phyloP scores from a whole-genome alignment of 2,329 filamentous ascomycete genomes.

The Aspergillus sp. region DNA sequence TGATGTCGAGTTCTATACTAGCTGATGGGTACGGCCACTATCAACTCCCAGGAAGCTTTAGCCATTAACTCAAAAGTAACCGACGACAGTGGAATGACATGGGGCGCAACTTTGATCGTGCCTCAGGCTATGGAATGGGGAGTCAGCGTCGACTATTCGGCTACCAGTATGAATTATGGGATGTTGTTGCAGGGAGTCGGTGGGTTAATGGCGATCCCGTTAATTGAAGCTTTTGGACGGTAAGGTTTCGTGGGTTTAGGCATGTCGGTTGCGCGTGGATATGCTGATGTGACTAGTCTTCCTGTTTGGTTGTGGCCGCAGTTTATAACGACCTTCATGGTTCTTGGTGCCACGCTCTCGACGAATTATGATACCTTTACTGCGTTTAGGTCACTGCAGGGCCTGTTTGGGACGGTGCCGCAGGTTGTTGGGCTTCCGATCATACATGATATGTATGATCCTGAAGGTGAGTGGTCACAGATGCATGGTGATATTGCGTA shows the following conservation, averaged over 20 bases:
- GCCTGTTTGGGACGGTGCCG: constrained; percentile 39
- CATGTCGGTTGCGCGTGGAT: neutral
- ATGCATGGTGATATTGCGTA: no score
- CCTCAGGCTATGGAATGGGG: constrained; percentile 39
- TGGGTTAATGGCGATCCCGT: neutral
- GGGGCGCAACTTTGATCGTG: constrained; percentile 41
- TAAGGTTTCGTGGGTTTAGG: neutral
- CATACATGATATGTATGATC: constrained; percentile 40
- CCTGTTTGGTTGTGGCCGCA: neutral
- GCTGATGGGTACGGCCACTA: neutral
- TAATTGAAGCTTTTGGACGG: neutral
- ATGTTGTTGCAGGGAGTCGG: constrained; percentile 34
- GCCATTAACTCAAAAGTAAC: neutral
- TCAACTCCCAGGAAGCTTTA: neutral
- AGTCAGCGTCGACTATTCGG: constrained; percentile 31
- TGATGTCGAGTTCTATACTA: neutral
- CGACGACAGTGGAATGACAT: constrained; percentile 40
- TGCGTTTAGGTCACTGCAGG: neutral
- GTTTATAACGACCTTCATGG: neutral
- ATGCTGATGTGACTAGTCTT: neutral
- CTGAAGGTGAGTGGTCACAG: constrained; percentile 22
- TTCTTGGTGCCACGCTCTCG: neutral
- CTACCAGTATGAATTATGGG: constrained; percentile 42
- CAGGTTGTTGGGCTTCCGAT: constrained; percentile 42
- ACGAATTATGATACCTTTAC: neutral